Base-by-base conservation (phyloP, 805 yeast genomes). In the Cyberlindnera suaveolens region DNA sequence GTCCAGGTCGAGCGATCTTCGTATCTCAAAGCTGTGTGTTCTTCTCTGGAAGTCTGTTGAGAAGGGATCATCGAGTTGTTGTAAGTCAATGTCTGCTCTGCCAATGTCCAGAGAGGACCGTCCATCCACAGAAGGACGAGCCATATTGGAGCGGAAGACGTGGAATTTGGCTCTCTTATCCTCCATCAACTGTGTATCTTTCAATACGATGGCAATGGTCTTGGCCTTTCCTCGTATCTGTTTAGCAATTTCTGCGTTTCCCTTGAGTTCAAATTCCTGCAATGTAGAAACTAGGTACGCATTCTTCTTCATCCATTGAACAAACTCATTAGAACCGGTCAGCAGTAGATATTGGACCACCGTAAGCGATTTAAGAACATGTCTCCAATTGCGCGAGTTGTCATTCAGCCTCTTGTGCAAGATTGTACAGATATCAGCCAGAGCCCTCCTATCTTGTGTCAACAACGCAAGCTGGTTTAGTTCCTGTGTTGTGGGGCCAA, bases 401-500 rank as follows among this genome's bases (percentile, higher is more conserved):
- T 59, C 61, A 14, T 56, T 56, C 4, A 79, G 48, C 37, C 77
- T 58, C 50, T 70, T 75, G 16, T 56, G 55, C 4, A 80, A 46
- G 6, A 68, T 64, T 27, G 60, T 61, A 6, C 63, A 60, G 6
- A 79, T 71, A 27, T 63, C 65, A 14, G 59, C 56, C 26, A 74
- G 50, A 10, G 71, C 65, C 46, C 62, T 64, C 14, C 65, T 47
- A 38, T 67, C 59, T 42, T 64, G 67, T 0, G 84, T 69, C 18
- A 76, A 56, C 3, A 65, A 60, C 1, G 82, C 68, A 3, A 80
- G 60, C 39, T 77, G 78, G 44, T 72, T 71, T 54, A 80, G 62
- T 45, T 78, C 74, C 6, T 71, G 63, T n/a, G 78, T 74, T 7
- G 75, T 74, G 1, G 82, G 82, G 1, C 84, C 80, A 51, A 70